Base-by-base conservation (phyloP, 176 grass and related monocot species). In the Carex pumila region DNA sequence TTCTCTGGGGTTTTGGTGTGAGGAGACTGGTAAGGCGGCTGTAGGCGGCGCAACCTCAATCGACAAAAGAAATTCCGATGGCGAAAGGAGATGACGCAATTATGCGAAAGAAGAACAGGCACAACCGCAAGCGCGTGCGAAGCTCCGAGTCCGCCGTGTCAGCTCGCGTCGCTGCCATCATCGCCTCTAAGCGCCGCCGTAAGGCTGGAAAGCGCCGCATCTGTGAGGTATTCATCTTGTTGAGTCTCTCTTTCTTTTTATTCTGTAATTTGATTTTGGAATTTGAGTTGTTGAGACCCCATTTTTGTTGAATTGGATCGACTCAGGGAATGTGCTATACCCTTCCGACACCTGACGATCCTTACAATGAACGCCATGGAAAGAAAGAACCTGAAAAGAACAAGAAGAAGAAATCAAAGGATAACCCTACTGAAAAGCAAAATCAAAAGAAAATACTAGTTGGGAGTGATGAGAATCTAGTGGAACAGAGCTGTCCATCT, bases 261-360 rank as follows among this genome's bases (percentile, higher is more conserved):
- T 56, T 56, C 7, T 50, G 54, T 76, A 0, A 21, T 31, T 54
- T 30, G 12, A 15, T 3, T 54, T 49, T 3, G 52, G 9, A 29
- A 6, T 65, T 59, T 57, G 15, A 63, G 22, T 29, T 45, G 41
- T 49, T 53, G 25, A 31, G 17, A 12, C 12, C 50, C 1, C 6
- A 55, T 77, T 50, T 12, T 56, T 50, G 12, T 65, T 2, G 65
- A 17, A 7, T 74, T 73, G n/a, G 34, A 2, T 71, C 9, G 62
- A 56, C 37, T n/a, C 61, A 86, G 88, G 89, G 91, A 45, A 98
- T 95, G 95, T 98, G 95, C 83, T 98, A 90, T 86, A 93, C 89
- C 80, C 93, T 95, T 82, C 94, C 95, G 17, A 90, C 77, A 15
- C 43, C 49, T 3, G 89, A 90, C 10, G 89, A 90, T 37, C 82